phyloP scores from a whole-genome alignment of 2,329 filamentous ascomycete species.

The Phyllachora maydis region DNA sequence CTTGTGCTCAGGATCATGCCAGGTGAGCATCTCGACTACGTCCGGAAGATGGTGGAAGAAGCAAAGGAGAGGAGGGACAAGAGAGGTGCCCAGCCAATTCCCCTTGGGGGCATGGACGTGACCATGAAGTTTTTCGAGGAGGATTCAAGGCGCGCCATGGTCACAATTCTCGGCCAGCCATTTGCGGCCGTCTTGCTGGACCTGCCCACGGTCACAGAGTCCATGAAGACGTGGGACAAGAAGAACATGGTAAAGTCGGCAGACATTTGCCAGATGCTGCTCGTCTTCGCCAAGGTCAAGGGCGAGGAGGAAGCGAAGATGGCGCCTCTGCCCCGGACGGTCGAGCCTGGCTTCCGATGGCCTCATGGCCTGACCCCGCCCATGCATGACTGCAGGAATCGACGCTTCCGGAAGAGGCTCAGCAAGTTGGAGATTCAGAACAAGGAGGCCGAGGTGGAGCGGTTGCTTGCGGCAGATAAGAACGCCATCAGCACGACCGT shows the following conservation, averaged over 20 bases:
- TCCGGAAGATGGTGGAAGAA: constrained; percentile 57
- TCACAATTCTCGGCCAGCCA: constrained; percentile 46
- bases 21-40: constrained; percentile 67
- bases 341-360: constrained; percentile 51
- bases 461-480: constrained; percentile 49
- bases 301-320: constrained; percentile 44
- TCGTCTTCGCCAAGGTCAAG: constrained; percentile 50
- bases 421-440: constrained; percentile 70
- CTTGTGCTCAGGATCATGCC: constrained; percentile 79
- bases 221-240: constrained; percentile 85
- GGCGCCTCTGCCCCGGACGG: constrained; percentile 49
- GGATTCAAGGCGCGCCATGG: constrained; percentile 51
- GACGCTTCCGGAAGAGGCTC: constrained; percentile 65
- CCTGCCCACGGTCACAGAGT: constrained; percentile 70
- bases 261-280: constrained; percentile 75
- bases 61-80: no score
- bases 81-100: no score
- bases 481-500: constrained; percentile 37
- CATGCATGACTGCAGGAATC: constrained; percentile 67
- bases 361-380: constrained; percentile 76
- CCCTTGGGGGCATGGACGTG: constrained; percentile 58
- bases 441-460: constrained; percentile 61
- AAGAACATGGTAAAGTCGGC: constrained; percentile 76
- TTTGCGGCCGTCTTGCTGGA: constrained; percentile 70
- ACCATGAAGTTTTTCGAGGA: constrained; percentile 59